A percentile compares a stretch with the other conserved stretches of the same genome.
Evolutionary conservation across 2,329 filamentous ascomycete species (phyloP).

Genomic region (Raffaelea arxii): DNA sequence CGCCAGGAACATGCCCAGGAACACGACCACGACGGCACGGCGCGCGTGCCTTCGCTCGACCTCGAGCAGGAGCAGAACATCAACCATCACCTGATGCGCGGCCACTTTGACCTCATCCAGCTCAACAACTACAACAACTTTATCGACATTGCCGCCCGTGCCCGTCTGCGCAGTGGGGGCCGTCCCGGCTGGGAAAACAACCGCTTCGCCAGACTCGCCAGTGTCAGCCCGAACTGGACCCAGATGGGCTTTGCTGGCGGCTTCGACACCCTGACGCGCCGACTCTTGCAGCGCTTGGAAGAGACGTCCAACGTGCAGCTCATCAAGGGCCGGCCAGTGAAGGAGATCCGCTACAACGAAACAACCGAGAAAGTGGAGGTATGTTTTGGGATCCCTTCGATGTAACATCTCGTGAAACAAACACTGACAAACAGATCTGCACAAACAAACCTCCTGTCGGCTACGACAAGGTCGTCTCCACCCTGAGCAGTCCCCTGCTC

Average conservation of each 20-base stretch:
- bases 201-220: constrained; percentile 17
- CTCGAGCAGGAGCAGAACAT: background rate
- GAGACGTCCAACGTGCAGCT: constrained; percentile 51
- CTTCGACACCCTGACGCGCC: constrained; percentile 50
- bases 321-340: constrained; percentile 37
- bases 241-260: constrained; percentile 46
- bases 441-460: constrained; percentile 7
- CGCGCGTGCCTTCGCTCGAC: background rate
- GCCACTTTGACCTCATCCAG: background rate
- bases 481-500: constrained; percentile 39
- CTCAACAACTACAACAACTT: background rate
- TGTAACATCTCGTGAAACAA: background rate
- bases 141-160: constrained; percentile 2
- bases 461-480: constrained; percentile 55
- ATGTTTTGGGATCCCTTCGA: no score
- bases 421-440: background rate
- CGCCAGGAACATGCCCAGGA: background rate
- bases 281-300: constrained; percentile 40
- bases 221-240: constrained; percentile 19
- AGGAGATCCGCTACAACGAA: constrained; percentile 32
- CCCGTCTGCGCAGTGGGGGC: background rate
- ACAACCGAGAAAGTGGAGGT: no score
- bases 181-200: background rate
- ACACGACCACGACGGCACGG: background rate
- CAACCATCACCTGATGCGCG: background rate